Conservation (phyloP, 1,284 basidiomycete genomes). For the Leccinum pachyderme region DNA sequence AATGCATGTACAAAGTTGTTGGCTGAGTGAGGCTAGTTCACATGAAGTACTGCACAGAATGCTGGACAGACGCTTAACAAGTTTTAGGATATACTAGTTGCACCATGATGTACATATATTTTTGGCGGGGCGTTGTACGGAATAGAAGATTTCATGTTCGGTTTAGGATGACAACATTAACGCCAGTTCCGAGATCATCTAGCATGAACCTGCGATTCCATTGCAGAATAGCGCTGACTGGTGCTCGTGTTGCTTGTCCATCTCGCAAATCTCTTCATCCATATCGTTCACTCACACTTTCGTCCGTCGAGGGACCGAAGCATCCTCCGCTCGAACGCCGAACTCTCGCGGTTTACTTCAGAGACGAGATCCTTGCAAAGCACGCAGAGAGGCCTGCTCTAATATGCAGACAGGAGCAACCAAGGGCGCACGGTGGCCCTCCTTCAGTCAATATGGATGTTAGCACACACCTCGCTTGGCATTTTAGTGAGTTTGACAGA, state of each 20-base stretch:
- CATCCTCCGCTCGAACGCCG: slow-evolving; percentile 57
- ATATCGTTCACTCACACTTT: slow-evolving; percentile 37
- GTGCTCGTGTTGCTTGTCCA: neutral
- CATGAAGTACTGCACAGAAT: neutral
- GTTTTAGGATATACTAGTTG: neutral
- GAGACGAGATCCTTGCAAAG: slow-evolving; percentile 49
- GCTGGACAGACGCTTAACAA: neutral
- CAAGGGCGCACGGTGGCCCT: slow-evolving; percentile 61
- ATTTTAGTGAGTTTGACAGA: slow-evolving; percentile 66
- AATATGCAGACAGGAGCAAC: slow-evolving; percentile 59
- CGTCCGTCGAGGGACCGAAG: slow-evolving; percentile 57
- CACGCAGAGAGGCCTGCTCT: slow-evolving; percentile 59
- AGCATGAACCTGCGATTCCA: slow-evolving; percentile 10
- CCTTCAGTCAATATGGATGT: slow-evolving; percentile 46
- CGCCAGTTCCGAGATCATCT: neutral
- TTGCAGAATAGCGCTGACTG: neutral
- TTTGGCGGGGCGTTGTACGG: neutral
- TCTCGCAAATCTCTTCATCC: slow-evolving; percentile 1
- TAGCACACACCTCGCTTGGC: slow-evolving; percentile 65
- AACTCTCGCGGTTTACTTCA: slow-evolving; percentile 68
- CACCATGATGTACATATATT: neutral
- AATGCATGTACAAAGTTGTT: neutral
- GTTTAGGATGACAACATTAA: too few species aligned
- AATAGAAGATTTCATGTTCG: neutral
- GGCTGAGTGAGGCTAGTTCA: neutral